Percentiles rank a stretch among this genome's conserved stretches.
Conservation (phyloP, 208 protist species). For the Wallacemonas sp. region DNA sequence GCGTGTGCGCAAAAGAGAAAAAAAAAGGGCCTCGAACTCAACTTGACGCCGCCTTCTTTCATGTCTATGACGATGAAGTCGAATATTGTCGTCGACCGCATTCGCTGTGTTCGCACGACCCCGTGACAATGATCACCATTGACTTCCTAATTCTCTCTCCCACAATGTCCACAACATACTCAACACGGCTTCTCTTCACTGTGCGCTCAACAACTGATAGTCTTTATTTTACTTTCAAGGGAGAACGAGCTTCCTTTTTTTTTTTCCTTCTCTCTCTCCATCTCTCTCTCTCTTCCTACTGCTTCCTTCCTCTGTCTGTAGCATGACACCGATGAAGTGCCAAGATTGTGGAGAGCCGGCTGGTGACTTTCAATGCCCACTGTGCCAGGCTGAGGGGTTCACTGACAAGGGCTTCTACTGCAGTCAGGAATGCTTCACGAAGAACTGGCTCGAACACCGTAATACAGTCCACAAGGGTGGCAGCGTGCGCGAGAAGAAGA, state of each 20-base stretch:
- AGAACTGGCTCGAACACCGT: conserved; percentile 77
- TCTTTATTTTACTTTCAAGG: conserved; percentile 1
- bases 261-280: conserved; percentile 1
- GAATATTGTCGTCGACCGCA: not conserved
- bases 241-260: not conserved
- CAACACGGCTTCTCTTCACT: no score
- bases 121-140: conserved; percentile 19
- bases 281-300: conserved; percentile 8
- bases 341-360: conserved; percentile 56
- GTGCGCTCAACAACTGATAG: not conserved
- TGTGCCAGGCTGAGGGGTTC: conserved; percentile 73
- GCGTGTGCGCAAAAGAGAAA: no score
- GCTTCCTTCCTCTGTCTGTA: not conserved
- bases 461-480: conserved; percentile 67
- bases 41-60: no score
- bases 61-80: no score
- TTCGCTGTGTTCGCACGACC: conserved; percentile 7
- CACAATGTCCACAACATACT: not conserved
- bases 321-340: conserved; percentile 26
- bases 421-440: conserved; percentile 79
- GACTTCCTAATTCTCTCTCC: conserved; percentile 17
- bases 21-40: no score
- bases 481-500: conserved; percentile 54
- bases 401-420: conserved; percentile 82
- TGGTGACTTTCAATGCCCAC: conserved; percentile 74